phyloP scores from a whole-genome alignment of 108 stramenopile genomes.

The Tribonema minus region DNA sequence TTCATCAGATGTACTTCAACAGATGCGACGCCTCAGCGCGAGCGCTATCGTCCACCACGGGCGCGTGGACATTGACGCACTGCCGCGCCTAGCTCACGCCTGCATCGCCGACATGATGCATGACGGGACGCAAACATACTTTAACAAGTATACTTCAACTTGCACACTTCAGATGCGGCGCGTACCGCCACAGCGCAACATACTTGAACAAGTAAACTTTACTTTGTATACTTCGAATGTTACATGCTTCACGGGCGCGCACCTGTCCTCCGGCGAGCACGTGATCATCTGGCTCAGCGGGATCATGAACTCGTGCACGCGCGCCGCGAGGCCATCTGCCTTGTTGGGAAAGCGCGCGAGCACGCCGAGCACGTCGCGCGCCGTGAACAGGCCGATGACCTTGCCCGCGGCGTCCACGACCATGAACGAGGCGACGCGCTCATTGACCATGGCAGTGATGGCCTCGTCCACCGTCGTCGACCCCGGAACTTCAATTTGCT shows the following conservation, averaged over 20 bases:
- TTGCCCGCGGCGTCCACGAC: slow-evolving; percentile 19
- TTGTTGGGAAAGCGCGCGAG: slow-evolving; percentile 31
- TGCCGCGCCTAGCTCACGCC: too few species aligned
- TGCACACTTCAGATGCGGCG: too few species aligned
- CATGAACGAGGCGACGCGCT: slow-evolving; percentile 23
- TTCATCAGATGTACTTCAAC: not conserved
- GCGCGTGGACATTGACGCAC: too few species aligned
- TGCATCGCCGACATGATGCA: too few species aligned
- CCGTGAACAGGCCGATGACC: slow-evolving; percentile 44
- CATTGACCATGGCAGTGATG: slow-evolving; percentile 20
- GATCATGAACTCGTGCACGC: slow-evolving; percentile 28
- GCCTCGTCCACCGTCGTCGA: slow-evolving; percentile 33
- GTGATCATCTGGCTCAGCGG: slow-evolving; percentile 26
- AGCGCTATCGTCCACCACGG: not conserved
- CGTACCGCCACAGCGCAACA: too few species aligned
- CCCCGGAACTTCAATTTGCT: not conserved
- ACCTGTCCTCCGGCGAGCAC: slow-evolving; percentile 20
- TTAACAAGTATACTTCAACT: too few species aligned
- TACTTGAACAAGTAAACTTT: too few species aligned
- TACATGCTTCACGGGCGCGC: too few species aligned
- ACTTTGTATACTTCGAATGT: too few species aligned
- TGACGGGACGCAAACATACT: too few species aligned
- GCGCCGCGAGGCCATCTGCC: slow-evolving; percentile 21
- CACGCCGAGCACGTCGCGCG: slow-evolving; percentile 32
- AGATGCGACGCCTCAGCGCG: not conserved